These are phyloP conservation scores for Puccinia horiana DNA, from an alignment of 1,284 basidiomycete genomes.

Conservation along the genomic window DNA sequence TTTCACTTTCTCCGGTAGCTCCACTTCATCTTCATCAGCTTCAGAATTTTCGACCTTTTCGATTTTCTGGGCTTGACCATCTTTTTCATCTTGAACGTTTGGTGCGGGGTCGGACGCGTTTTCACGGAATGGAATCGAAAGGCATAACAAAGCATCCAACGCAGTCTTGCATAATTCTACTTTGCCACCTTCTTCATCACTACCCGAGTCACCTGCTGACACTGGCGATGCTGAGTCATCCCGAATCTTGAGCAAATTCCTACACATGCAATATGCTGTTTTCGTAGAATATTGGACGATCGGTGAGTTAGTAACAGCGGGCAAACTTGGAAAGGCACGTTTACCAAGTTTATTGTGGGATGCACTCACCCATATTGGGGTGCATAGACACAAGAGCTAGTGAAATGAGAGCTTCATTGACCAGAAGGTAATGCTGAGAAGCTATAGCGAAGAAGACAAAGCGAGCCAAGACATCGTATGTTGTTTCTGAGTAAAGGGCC, in stretches of 20 bases:
- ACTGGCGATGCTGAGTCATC: neutral
- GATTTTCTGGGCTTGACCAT: too few species aligned
- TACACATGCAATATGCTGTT: constrained; percentile 20
- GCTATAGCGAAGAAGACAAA: constrained; percentile 15
- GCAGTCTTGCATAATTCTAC: neutral
- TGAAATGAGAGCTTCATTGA: constrained; percentile 49
- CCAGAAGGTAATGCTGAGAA: constrained; percentile 21
- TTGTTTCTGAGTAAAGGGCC: constrained; percentile 19
- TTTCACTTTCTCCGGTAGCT: constrained; percentile 5
- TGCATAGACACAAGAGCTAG: constrained; percentile 21
- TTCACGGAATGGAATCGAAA: neutral
- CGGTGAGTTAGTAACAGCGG: neutral
- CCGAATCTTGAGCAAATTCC: constrained; percentile 18
- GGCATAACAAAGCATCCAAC: constrained; percentile 30
- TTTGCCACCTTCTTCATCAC: neutral
- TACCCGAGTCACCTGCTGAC: neutral
- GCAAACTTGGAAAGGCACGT: neutral
- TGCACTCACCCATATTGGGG: neutral
- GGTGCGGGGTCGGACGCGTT: neutral
- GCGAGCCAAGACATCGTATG: constrained; percentile 16
- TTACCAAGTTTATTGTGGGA: neutral
- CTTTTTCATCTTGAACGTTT: neutral
- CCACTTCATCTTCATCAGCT: neutral
- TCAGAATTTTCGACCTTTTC: neutral
- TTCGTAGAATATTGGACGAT: neutral